Evolutionary conservation across 2,329 filamentous ascomycete species (phyloP).

Genomic region (Beauveria sp.): DNA sequence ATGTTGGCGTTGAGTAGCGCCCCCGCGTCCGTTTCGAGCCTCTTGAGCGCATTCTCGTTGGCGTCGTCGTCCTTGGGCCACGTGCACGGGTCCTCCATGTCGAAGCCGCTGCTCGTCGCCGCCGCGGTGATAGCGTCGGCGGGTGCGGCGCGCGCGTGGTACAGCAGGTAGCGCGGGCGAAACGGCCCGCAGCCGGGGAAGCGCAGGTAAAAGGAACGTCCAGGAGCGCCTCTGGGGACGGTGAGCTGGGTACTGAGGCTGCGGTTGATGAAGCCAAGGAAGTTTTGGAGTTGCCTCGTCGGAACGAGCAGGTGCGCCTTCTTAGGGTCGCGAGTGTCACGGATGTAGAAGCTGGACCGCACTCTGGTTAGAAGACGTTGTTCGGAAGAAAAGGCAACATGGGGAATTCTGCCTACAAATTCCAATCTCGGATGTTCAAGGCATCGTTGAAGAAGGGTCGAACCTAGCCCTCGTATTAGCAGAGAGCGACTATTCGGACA

Average conservation of each 20-base stretch:
- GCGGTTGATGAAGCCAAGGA: slow-evolving; percentile 58
- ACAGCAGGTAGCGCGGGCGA: slow-evolving; percentile 62
- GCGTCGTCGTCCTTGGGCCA: background rate
- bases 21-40: background rate
- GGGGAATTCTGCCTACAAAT: slow-evolving; percentile 54
- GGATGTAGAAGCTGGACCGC: slow-evolving; percentile 55
- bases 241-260: slow-evolving; percentile 44
- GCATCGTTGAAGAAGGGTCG: slow-evolving; percentile 49
- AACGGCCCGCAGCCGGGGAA: slow-evolving; percentile 56
- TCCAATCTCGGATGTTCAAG: slow-evolving; percentile 58
- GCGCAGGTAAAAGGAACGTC: slow-evolving; percentile 48
- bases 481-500: background rate
- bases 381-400: background rate
- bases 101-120: slow-evolving; percentile 24
- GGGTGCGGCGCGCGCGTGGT: slow-evolving; percentile 44
- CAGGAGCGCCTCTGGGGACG: slow-evolving; percentile 47
- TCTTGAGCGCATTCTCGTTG: background rate
- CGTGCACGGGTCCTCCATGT: slow-evolving; percentile 18
- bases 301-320: slow-evolving; percentile 61
- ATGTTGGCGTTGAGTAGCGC: background rate
- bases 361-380: background rate
- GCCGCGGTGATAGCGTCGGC: slow-evolving; percentile 30
- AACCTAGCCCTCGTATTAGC: slow-evolving; percentile 24
- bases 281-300: slow-evolving; percentile 53
- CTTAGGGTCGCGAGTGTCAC: slow-evolving; percentile 38